Base-by-base conservation (phyloP, 2,329 filamentous ascomycete genomes). In the Triangularia setosa region DNA sequence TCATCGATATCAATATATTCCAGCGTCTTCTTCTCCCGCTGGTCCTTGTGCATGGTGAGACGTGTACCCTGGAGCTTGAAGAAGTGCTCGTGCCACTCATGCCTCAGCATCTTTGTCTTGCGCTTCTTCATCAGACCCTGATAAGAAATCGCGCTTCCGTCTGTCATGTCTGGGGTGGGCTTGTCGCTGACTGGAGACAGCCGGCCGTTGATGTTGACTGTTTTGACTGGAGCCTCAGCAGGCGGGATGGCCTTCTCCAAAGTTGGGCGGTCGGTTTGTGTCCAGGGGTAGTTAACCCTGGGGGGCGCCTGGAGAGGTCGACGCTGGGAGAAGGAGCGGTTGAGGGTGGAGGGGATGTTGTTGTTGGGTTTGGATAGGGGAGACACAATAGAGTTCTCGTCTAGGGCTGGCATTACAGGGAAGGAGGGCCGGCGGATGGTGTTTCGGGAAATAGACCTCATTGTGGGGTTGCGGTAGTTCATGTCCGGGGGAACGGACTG, bases 401-500 rank as follows among this genome's bases (percentile, higher is more conserved):
- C 83, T 48, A 93, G 79, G n/a, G 87, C 81, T 0, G 90, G 89
- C 73, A 93, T 84, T 65, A 87, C 81, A 30, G 84, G 81, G 76
- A 91, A 85, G 5, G 89, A 91, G 0, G 90, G 89, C 2, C 89
- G 86, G 61, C 88, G 84, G 53, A 74, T 79, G 61, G 85, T 88
- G 18, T 83, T 78, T 60, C 84, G 83, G 56, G 84, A 86, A 69
- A 83, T 79, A 52, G 81, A 82, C 25, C 83, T 81, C 25, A 76
- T 73, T 64, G 70, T 69, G 66, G 75, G 72, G 64, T 73, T 64
- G 75, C 87, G 86, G 80, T 90, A 97, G 74, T 87, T 89, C 93
- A 97, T 97, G 78, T 96, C 89, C 6, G 94, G 94, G 53, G 94
- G 94, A 0, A 97, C 94, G 4, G 93, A 97, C 76, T 97, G 92